A percentile compares a stretch with the other conserved stretches of the same genome.
Conservation (phyloP, 1,139 yeast genomes). For the Suzukiozyma palmioleophila region DNA sequence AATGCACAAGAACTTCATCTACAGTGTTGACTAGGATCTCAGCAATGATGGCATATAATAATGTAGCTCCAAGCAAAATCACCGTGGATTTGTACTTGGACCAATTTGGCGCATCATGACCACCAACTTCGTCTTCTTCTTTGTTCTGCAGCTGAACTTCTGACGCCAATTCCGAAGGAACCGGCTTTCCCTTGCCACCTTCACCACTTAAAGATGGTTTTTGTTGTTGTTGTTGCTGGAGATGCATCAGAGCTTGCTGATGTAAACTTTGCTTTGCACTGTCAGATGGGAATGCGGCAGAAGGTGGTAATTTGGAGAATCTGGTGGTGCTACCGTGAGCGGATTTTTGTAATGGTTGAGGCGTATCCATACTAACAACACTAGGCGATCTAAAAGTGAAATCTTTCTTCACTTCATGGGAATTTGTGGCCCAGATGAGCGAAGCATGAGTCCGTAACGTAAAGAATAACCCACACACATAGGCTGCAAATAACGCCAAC, state of each 20-base stretch:
- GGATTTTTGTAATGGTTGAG: constrained; percentile 7
- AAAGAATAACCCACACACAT: constrained; percentile 86
- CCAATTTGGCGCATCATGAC: constrained; percentile 99
- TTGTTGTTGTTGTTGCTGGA: constrained; percentile 12
- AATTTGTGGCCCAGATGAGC: constrained; percentile 77
- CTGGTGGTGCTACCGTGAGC: constrained; percentile 1
- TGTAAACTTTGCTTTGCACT: constrained; percentile 9
- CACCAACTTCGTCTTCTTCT: constrained; percentile 44
- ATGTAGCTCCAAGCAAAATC: constrained; percentile 80
- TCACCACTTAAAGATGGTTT: background rate
- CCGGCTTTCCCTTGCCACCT: background rate
- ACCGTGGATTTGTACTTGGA: constrained; percentile 78
- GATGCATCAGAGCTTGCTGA: constrained; percentile 8
- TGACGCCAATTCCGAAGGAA: background rate
- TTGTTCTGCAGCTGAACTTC: constrained; percentile 9
- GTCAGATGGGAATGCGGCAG: constrained; percentile 15
- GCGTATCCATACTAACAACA: constrained; percentile 26
- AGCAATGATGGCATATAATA: constrained; percentile 88
- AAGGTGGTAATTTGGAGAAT: constrained; percentile 6
- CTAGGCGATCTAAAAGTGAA: constrained; percentile 29
- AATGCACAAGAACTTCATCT: constrained; percentile 74
- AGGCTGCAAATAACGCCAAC: constrained; percentile 72
- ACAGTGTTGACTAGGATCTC: constrained; percentile 93
- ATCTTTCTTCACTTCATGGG: constrained; percentile 33
- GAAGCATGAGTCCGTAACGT: constrained; percentile 96